Evolutionary conservation across 768 basidiomycete species (phyloP), one percentile per base, ranked within the genome.

Genomic region (Leucogyrophana mollusca): DNA sequence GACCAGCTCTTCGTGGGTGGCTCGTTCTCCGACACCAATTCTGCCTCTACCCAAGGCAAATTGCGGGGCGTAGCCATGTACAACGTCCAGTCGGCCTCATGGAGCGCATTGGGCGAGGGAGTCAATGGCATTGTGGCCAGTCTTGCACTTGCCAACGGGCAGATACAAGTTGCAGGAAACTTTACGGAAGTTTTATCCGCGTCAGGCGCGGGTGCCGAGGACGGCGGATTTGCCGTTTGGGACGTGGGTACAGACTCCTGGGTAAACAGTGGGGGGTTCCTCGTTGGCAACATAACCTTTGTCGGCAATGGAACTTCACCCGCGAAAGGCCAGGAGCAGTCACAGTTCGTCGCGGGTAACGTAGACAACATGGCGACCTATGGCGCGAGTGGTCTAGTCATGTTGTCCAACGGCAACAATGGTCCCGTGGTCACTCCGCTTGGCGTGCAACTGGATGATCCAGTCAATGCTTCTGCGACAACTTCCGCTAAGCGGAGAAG

Each of bases 1-100:
- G 75, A 87, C 55, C 71, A 71, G 16, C 65, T 98, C 9, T 96
- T 78, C 61, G 82, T 94, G 33, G 95, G 92, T n/a, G 96, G 96
- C 1, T 72, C 82, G 0, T 99, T 99, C 71, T 76, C 73, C 1
- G 84, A 88, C 51, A 88, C 91, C 0, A 62, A 64, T 2, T 69
- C 74, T 4, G 68, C 73, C 13, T 79, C 83, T 0, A 76, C 72
- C 2, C 68, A 74, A 37, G 77, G 78, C 44, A 69, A 65, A 25
- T 67, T 92, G 27, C 65, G 64, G 35, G 77, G 82, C 27, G 65
- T 95, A 24, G 91, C 85, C 0, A 59, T 79, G 43, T 97, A 93
- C 63, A 77, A 93, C 52, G 68, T 91, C 9, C 56, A 68, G 42
- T 72, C 71, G 23, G 77, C 83, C 49, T 58, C 74, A 9, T 97